Conservation (phyloP, 169 alveolate genomes). For the Perkinsus olseni region DNA sequence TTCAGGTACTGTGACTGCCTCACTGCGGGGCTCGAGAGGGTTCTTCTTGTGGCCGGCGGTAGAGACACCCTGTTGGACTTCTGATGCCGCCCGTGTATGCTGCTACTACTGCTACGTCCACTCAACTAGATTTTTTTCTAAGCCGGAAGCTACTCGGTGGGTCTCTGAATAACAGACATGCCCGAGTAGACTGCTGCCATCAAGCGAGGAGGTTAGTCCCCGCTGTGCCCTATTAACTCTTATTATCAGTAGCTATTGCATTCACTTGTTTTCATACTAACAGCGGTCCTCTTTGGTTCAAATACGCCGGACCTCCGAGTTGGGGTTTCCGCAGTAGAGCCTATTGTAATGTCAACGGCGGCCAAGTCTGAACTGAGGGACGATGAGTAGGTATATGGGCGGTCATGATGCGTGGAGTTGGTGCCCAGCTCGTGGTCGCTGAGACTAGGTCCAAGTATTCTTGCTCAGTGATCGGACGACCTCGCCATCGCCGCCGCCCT, state of each 20-base stretch:
- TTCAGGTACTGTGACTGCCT: neutral
- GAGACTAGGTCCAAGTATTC: neutral
- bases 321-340: neutral
- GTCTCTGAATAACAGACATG: no score
- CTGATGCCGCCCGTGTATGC: neutral
- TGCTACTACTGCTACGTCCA: no score
- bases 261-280: neutral
- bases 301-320: neutral
- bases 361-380: neutral
- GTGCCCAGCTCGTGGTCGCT: neutral
- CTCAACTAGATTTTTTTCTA: neutral
- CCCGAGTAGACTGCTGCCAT: no score
- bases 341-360: neutral
- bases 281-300: neutral
- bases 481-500: neutral
- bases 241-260: neutral
- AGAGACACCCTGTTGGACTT: neutral
- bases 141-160: neutral
- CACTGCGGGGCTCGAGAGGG: neutral
- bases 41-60: neutral
- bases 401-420: no score
- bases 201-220: no score
- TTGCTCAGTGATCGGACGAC: neutral
- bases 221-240: neutral
- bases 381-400: no score